Percentiles rank a stretch among this genome's conserved stretches.
Evolutionary conservation across 208 protist species (phyloP).

Genomic region (Crithidia mellificae): DNA sequence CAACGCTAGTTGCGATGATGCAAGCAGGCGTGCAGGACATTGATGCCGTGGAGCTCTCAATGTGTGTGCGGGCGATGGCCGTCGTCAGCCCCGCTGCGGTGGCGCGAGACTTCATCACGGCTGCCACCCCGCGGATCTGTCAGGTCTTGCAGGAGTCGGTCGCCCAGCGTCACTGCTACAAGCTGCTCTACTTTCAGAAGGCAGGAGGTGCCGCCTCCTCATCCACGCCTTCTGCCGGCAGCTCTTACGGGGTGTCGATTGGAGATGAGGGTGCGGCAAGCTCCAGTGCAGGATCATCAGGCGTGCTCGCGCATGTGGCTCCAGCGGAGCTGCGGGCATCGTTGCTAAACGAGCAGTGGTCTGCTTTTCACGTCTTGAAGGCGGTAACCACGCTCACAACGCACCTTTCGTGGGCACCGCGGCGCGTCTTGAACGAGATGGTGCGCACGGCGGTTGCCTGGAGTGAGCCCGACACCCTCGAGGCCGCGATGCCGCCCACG

Average conservation of each 20-base stretch:
- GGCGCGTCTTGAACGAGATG: conserved; percentile 55
- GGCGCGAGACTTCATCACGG: conserved; percentile 35
- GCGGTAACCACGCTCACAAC: conserved; percentile 28
- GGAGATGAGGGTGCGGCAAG: neutral
- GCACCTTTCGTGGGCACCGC: conserved; percentile 43
- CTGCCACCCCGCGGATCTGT: conserved; percentile 42
- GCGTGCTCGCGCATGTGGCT: neutral
- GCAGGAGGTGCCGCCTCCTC: too few species aligned
- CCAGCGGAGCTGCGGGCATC: neutral
- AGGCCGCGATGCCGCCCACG: neutral
- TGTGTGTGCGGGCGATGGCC: conserved; percentile 25
- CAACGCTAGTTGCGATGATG: conserved; percentile 36
- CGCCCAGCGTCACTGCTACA: conserved; percentile 19
- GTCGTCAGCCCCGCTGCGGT: conserved; percentile 18
- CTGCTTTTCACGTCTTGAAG: conserved; percentile 3
- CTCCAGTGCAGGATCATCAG: neutral
- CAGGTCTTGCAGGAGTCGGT: conserved; percentile 34
- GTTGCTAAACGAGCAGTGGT: conserved; percentile 6
- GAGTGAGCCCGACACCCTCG: conserved; percentile 14
- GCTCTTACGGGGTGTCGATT: neutral
- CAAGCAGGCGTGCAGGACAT: conserved; percentile 34
- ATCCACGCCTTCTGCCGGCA: neutral
- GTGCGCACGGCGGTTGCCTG: conserved; percentile 36
- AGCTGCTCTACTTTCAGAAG: neutral
- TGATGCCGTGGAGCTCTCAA: conserved; percentile 29